Evolutionary conservation across 805 yeast species (phyloP).

Genomic region (Monosporozyma siamensis): DNA sequence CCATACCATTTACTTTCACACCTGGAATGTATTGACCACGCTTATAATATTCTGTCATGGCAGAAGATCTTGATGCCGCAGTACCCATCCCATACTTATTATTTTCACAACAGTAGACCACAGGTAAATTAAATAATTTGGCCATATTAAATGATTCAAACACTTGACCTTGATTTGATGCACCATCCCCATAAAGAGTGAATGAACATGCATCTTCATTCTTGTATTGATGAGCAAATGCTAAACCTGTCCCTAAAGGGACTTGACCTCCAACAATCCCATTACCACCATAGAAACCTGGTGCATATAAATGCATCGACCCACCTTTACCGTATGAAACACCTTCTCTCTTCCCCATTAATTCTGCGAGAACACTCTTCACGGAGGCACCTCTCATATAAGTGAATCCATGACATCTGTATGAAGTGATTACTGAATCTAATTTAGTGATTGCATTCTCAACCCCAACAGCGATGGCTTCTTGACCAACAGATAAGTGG

Average conservation of each 20-base stretch:
- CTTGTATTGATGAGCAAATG: conserved; percentile 95
- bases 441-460: conserved; percentile 82
- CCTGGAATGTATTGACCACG: conserved; percentile 99
- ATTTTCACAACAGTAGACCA: conserved; percentile 93
- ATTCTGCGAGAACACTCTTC: conserved; percentile 82
- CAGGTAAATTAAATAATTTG: conserved; percentile 94
- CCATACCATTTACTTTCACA: conserved; percentile 98
- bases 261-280: conserved; percentile 99
- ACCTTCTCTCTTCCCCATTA: conserved; percentile 94
- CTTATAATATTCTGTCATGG: conserved; percentile 92
- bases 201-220: conserved; percentile 74
- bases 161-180: conserved; percentile 98
- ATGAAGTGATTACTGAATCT: conserved; percentile 91
- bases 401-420: conserved; percentile 98
- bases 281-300: conserved; percentile 96
- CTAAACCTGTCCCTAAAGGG: conserved; percentile 94
- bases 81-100: conserved; percentile 99
- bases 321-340: conserved; percentile 98
- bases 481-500: conserved; percentile 97
- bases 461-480: conserved; percentile 97
- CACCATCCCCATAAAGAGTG: conserved; percentile 97
- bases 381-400: conserved; percentile 93
- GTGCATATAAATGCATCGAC: conserved; percentile 97
- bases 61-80: conserved; percentile 92
- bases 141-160: conserved; percentile 99